phyloP scores from a whole-genome alignment of 768 basidiomycete genomes.

The Auriculariales sp. region DNA sequence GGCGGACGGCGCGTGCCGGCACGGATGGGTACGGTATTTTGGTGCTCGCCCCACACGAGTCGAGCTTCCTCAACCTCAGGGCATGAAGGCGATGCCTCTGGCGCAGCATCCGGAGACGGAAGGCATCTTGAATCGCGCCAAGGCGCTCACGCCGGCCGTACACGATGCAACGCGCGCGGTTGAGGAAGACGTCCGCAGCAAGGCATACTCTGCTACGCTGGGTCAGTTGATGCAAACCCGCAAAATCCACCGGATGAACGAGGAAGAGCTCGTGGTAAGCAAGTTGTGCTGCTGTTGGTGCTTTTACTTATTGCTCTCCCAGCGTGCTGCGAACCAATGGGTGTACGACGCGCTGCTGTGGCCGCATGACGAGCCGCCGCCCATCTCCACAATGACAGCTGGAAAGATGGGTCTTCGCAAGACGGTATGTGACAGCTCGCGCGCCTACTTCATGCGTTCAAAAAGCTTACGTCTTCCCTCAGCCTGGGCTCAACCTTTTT shows the following conservation, averaged over 20 bases:
- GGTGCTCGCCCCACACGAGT: slow-evolving; percentile 37
- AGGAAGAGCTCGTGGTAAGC: slow-evolving; percentile 19
- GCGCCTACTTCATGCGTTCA: too few species aligned
- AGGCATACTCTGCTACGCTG: slow-evolving; percentile 32
- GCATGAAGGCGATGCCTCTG: slow-evolving; percentile 27
- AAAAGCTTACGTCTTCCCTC: too few species aligned
- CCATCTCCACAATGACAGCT: slow-evolving; percentile 27
- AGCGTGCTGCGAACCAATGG: slow-evolving; percentile 20
- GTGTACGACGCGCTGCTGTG: slow-evolving; percentile 12
- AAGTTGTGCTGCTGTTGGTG: too few species aligned
- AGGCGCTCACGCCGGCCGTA: slow-evolving; percentile 9
- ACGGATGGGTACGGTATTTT: slow-evolving; percentile 33
- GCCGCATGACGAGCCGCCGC: slow-evolving; percentile 16
- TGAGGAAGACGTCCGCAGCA: slow-evolving; percentile 15
- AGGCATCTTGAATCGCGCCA: not conserved
- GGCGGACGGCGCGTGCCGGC: slow-evolving; percentile 27
- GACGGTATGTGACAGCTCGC: not conserved
- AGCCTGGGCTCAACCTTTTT: too few species aligned
- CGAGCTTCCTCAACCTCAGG: slow-evolving; percentile 28
- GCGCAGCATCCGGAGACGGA: slow-evolving; percentile 14
- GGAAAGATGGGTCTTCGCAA: slow-evolving; percentile 32
- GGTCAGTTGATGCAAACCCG: slow-evolving; percentile 5
- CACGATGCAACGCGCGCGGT: slow-evolving; percentile 20
- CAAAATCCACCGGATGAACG: not conserved
- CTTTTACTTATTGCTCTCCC: slow-evolving; percentile 33